These are phyloP conservation scores for Musa schizocarpa DNA, from an alignment of 176 grass and related monocot species.

Conservation along the genomic window DNA sequence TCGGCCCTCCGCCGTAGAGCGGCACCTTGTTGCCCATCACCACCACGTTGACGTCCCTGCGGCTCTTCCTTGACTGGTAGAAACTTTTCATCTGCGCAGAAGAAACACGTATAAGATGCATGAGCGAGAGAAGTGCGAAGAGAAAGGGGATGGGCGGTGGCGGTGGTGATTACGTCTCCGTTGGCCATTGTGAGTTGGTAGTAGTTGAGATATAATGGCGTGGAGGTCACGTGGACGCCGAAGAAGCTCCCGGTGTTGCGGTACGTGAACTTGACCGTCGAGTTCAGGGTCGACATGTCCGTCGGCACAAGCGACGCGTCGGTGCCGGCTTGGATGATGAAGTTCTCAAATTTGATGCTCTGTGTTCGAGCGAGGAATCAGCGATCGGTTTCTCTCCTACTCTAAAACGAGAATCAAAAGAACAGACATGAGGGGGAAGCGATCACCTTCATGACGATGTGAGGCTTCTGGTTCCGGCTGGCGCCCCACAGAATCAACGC, in stretches of 20 bases:
- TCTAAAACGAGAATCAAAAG: neutral
- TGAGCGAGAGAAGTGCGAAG: too few species aligned
- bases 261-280: slow-evolving; percentile 67
- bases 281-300: slow-evolving; percentile 80
- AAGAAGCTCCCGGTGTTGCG: slow-evolving; percentile 90
- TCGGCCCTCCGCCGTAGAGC: slow-evolving; percentile 68
- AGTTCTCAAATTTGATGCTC: slow-evolving; percentile 69
- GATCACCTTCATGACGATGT: slow-evolving; percentile 49
- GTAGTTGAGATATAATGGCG: slow-evolving; percentile 48
- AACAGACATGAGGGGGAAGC: too few species aligned
- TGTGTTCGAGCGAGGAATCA: slow-evolving; percentile 2
- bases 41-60: slow-evolving; percentile 43
- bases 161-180: slow-evolving; percentile 34
- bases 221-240: slow-evolving; percentile 59
- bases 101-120: neutral
- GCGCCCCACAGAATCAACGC: slow-evolving; percentile 90
- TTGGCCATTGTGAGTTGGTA: slow-evolving; percentile 55
- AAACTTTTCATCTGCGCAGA: slow-evolving; percentile 53
- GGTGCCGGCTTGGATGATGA: slow-evolving; percentile 90
- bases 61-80: slow-evolving; percentile 80
- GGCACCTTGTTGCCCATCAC: slow-evolving; percentile 72
- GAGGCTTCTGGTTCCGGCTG: slow-evolving; percentile 58
- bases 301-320: slow-evolving; percentile 92
- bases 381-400: neutral
- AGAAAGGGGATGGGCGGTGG: neutral